phyloP scores from a whole-genome alignment of 1,139 yeast species.

The Candida sp. region DNA sequence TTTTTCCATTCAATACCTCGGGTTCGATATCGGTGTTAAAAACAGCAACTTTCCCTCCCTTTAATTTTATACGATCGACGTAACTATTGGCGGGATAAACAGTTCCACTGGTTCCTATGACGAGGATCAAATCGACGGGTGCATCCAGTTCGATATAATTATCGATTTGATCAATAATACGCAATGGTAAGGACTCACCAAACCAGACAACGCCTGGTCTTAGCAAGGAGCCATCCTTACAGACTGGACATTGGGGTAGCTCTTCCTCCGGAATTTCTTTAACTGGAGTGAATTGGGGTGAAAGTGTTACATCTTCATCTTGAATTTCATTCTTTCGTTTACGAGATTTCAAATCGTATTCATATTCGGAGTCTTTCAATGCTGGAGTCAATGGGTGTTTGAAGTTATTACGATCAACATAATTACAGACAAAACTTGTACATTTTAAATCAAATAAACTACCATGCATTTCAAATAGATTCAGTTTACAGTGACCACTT shows the following conservation, averaged over 20 bases:
- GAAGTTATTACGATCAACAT: conserved; percentile 48
- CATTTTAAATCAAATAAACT: conserved; percentile 70
- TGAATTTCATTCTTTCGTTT: conserved; percentile 10
- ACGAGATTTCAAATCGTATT: conserved; percentile 17
- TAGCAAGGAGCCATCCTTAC: conserved; percentile 45
- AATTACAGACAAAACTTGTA: conserved; percentile 72
- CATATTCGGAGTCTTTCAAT: conserved; percentile 38
- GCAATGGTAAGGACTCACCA: conserved; percentile 77
- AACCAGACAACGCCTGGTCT: conserved; percentile 95
- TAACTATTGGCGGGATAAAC: conserved; percentile 94
- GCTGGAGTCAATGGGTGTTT: conserved; percentile 64
- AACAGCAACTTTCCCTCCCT: conserved; percentile 82
- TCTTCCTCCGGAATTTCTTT: conserved; percentile 45
- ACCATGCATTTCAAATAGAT: conserved; percentile 73
- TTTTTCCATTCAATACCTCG: conserved; percentile 36
- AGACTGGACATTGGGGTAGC: conserved; percentile 76
- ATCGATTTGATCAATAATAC: conserved; percentile 63
- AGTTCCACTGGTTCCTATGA: conserved; percentile 80
- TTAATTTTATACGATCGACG: conserved; percentile 67
- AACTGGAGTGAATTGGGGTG: conserved; percentile 49
- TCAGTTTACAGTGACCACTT: conserved; percentile 54
- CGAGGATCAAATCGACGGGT: conserved; percentile 69
- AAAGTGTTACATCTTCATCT: conserved; percentile 11
- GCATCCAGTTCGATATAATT: conserved; percentile 55
- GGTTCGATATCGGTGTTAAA: conserved; percentile 68